Percentiles rank a stretch among this genome's conserved stretches.
These are phyloP conservation scores for Drechslerella stenobrocha DNA, from an alignment of 2,329 filamentous ascomycete genomes.

Conservation along the genomic window DNA sequence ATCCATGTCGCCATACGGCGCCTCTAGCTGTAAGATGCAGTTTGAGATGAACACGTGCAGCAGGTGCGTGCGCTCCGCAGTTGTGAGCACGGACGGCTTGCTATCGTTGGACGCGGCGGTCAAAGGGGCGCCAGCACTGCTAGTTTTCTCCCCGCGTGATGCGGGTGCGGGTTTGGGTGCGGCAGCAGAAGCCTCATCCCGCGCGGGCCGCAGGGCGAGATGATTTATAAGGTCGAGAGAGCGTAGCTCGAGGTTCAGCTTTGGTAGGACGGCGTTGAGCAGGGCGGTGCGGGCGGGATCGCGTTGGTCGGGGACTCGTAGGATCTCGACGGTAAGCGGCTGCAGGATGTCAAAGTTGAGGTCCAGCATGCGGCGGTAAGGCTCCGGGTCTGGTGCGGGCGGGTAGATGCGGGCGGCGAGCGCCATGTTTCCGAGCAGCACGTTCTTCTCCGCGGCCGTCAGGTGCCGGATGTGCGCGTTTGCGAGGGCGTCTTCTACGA, in stretches of 20 bases:
- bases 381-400: conserved; percentile 9
- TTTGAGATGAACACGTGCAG: conserved; percentile 42
- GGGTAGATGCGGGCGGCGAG: conserved; percentile 19
- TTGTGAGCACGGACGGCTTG: conserved; percentile 24
- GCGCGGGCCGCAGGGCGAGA: conserved; percentile 26
- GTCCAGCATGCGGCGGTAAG: conserved; percentile 34
- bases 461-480: conserved; percentile 31
- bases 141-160: background rate
- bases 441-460: conserved; percentile 22
- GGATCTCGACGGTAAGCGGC: conserved; percentile 36
- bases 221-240: conserved; percentile 43
- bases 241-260: conserved; percentile 39
- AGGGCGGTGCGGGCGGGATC: conserved; percentile 3
- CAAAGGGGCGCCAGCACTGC: background rate
- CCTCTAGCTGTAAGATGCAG: conserved; percentile 34
- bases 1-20: conserved; percentile 29
- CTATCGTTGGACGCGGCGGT: background rate
- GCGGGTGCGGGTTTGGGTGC: background rate
- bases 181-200: conserved; percentile 13
- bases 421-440: conserved; percentile 20
- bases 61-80: conserved; percentile 34
- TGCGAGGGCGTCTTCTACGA: conserved; percentile 28
- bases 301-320: conserved; percentile 3
- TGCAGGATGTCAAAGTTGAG: conserved; percentile 39
- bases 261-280: conserved; percentile 33